Evolutionary conservation across 2,329 filamentous ascomycete species (phyloP), one percentile per base, ranked within the genome.

Genomic region (Pestalotiopsis sp.): DNA sequence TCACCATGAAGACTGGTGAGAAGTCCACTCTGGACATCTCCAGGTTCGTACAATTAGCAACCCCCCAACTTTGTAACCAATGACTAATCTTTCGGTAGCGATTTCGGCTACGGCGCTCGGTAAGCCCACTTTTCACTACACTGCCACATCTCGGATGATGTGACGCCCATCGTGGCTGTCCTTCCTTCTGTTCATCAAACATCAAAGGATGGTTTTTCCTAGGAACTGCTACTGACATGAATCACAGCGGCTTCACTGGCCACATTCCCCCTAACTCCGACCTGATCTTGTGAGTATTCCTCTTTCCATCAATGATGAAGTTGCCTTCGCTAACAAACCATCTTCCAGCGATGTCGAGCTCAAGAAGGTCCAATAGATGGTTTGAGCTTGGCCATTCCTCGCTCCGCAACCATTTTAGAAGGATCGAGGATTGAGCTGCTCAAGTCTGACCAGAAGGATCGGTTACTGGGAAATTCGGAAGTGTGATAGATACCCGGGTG

Each of bases 1-100:
- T 85, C 64, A 85, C 89, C 78, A 98, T 99, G 95, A 91, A 91
- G 79, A 85, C 97, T 69, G 95, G 95, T 79, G 95, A 98, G 88
- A 95, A 93, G 85, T 91, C 94, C 67, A 93, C 89, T 65, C 86
- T 99, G 72, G 92, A 91, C 74, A 98, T 98, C 78, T 88, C 91
- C 72, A 86, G 88, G 92, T 94, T 67, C 62, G 71, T 68, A 38
- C 36, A n/a, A 59, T 67, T 41, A 45, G 31, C 59, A 9, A 39
- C 20, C 66, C 52, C 12, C 23, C 20, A 7, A 23, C 68, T 57
- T 20, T 31, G 20, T 52, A 52, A 62, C 17, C 59, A 64, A 73
- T 74, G 65, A 75, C 73, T 62, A 59, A 65, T 68, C 23, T 49
- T 41, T 36, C 57, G 58, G 56, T 65, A 79, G 77, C 59, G 76